Base-by-base conservation (phyloP, 1,284 basidiomycete species). In the Rhodotorula sp. region DNA sequence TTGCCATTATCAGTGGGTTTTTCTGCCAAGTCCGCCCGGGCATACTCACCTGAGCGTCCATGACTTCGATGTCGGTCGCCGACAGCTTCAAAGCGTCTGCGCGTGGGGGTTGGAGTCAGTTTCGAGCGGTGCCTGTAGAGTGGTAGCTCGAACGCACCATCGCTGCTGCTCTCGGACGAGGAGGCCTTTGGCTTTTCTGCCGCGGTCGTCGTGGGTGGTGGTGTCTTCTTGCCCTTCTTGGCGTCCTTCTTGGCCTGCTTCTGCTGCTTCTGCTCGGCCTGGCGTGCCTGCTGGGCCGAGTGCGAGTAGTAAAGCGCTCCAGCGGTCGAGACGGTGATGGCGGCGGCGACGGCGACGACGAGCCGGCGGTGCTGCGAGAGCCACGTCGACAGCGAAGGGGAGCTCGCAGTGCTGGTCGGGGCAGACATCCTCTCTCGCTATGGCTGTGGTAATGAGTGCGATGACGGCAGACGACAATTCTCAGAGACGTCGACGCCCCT, bases 331-430 rank as follows among this genome's bases (percentile, higher is more conserved):
- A 66, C 23, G 26, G 66, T 58, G 63, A 66, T 45, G 34, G 64
- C 60, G 28, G 56, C 66, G 38, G 67, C 72, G 26, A 65, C 62
- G 43, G 60, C 60, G 60, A 70, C 18, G 62, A 74, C 47, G n/a
- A 70, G 69, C 5, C 59, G 64, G n/a, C 69, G 69, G 60, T 74
- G 69, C 5, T 58, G 28, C 15, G 64, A 19, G 58, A 71, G 34
- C 57, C 66, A 74, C 45, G 50, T 31, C 18, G 68, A 67, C 8
- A 69, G 7, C 23, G 31, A 52, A 26, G 64, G 31, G 10, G 68
- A 43, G 16, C 45, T n/a, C 38, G 38, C 8, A 18, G 52, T 19
- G 10, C 64, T 12, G 61, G 49, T 63, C 12, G 19, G n/a, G 14
- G 34, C 47, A 28, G 59, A 48, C 45, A 28, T 28, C 16, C 16